Conservation (phyloP, 2,329 filamentous ascomycete genomes). For the Endoconidiophora laricicola region DNA sequence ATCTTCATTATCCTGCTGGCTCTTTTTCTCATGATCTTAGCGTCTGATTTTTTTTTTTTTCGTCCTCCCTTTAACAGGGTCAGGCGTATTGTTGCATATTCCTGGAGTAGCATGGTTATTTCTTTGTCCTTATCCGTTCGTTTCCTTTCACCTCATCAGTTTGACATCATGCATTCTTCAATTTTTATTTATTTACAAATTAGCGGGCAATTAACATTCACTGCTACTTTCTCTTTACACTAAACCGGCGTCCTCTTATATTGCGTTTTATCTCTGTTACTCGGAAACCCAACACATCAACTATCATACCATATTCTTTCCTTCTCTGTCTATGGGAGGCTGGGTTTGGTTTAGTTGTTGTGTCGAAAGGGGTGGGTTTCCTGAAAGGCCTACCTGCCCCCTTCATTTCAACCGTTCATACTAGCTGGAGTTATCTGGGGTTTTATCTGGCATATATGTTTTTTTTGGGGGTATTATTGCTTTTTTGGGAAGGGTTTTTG, state of each 20-base stretch:
- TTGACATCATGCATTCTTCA: not conserved
- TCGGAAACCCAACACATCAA: not conserved
- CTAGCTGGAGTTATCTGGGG: too few species aligned
- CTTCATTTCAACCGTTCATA: too few species aligned
- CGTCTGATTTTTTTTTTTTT: constrained; percentile 1
- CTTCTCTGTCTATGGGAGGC: not conserved
- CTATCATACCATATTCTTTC: not conserved
- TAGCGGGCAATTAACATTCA: too few species aligned
- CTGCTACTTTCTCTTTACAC: too few species aligned
- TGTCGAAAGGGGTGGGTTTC: not conserved
- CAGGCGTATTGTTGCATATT: not conserved
- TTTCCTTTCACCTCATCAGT: too few species aligned
- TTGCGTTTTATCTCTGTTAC: not conserved
- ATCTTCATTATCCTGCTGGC: not conserved
- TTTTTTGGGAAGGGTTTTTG: too few species aligned
- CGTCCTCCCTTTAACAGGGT: not conserved
- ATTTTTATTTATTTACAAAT: too few species aligned
- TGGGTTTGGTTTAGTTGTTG: not conserved
- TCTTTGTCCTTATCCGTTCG: not conserved
- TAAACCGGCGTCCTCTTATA: too few species aligned
- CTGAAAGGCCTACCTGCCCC: too few species aligned
- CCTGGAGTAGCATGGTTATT: not conserved
- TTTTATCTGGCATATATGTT: too few species aligned
- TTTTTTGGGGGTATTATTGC: too few species aligned
- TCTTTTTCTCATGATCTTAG: not conserved